Conservation (phyloP, 2,329 filamentous ascomycete genomes). For the Talaromyces marneffei region DNA sequence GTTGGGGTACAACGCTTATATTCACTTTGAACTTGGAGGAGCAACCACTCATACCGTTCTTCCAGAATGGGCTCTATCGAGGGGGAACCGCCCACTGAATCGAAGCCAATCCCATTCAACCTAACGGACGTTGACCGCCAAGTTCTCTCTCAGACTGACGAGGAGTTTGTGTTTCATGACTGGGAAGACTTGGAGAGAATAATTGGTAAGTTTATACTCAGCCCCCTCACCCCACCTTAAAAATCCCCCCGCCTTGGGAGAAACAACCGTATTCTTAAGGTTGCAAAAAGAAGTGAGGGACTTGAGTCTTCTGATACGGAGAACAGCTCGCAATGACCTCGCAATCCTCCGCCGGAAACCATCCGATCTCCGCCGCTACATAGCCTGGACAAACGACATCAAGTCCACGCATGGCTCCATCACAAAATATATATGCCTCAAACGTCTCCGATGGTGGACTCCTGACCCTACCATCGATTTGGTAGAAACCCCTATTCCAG, state of each 20-base stretch:
- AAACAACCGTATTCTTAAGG: too few relatives aligned
- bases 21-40: too few relatives aligned
- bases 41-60: not conserved
- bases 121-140: slow-evolving; percentile 47
- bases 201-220: slow-evolving; percentile 40
- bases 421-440: slow-evolving; percentile 51
- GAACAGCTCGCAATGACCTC: slow-evolving; percentile 46
- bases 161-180: slow-evolving; percentile 47
- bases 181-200: slow-evolving; percentile 50
- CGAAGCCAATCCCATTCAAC: slow-evolving; percentile 36
- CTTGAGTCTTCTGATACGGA: not conserved
- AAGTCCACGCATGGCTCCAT: slow-evolving; percentile 53
- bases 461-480: slow-evolving; percentile 22
- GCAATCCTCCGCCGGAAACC: slow-evolving; percentile 54
- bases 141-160: slow-evolving; percentile 47
- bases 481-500: slow-evolving; percentile 20
- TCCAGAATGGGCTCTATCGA: slow-evolving; percentile 12
- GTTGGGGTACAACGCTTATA: not conserved
- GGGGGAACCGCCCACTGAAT: slow-evolving; percentile 7
- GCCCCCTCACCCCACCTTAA: too few relatives aligned
- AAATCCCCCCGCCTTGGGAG: too few relatives aligned
- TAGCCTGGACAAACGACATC: slow-evolving; percentile 52
- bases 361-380: slow-evolving; percentile 53
- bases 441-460: slow-evolving; percentile 50
- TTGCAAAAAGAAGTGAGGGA: not conserved